Evolutionary conservation across 148 eudicot genomes (phyloP).

Genomic region (Mesembryanthemum crystallinum): DNA sequence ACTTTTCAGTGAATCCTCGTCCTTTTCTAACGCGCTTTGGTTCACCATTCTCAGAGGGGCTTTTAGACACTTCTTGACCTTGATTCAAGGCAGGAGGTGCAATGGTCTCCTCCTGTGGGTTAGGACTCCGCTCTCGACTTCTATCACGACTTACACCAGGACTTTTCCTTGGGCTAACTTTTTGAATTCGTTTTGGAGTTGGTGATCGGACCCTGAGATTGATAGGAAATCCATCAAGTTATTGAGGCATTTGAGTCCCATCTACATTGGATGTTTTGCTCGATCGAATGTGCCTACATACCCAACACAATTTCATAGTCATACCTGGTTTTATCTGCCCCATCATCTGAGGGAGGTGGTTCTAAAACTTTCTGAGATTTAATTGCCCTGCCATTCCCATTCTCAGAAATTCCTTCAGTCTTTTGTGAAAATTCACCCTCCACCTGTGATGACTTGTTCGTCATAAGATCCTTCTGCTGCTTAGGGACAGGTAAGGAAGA

Average conservation of each 20-base stretch:
- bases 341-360: constrained; percentile 32
- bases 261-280: neutral
- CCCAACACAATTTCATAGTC: too few species aligned
- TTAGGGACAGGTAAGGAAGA: constrained; percentile 32
- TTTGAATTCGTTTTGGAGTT: constrained; percentile 37
- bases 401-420: constrained; percentile 28
- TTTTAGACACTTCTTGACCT: constrained; percentile 42
- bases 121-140: constrained; percentile 37
- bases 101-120: constrained; percentile 27
- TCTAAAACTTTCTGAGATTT: constrained; percentile 32
- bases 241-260: neutral
- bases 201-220: constrained; percentile 32
- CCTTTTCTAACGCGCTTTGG: constrained; percentile 89
- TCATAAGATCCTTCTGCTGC: constrained; percentile 30
- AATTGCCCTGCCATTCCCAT: constrained; percentile 37
- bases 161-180: constrained; percentile 36
- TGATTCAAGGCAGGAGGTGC: constrained; percentile 41
- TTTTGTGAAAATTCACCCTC: constrained; percentile 45
- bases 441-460: constrained; percentile 29
- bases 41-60: constrained; percentile 76
- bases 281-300: too few species aligned
- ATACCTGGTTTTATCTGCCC: constrained; percentile 58
- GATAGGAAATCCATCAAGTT: neutral
- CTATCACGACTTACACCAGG: constrained; percentile 45
- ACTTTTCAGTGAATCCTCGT: constrained; percentile 85